Conservation (phyloP, 331 rosid species). For the Erythrophleum ivorense region DNA sequence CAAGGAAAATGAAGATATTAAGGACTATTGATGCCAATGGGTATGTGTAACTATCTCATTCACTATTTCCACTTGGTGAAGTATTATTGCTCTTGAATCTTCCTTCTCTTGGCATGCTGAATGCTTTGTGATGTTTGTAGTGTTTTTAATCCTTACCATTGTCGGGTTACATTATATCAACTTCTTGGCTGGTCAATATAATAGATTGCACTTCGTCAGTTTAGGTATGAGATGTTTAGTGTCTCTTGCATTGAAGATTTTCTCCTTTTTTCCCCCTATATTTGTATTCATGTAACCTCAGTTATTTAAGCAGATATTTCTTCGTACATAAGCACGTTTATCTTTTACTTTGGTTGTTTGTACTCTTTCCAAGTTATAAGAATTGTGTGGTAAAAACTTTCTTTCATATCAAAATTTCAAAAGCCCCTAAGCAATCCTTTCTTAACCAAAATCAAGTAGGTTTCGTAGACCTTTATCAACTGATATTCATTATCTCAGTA, state of each 20-base stretch:
- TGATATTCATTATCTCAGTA: too few relatives aligned
- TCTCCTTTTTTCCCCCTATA: neutral
- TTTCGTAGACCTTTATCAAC: too few relatives aligned
- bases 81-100: neutral
- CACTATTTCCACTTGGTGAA: neutral
- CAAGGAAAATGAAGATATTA: conserved; percentile 97
- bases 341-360: neutral
- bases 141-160: neutral
- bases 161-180: neutral
- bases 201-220: neutral
- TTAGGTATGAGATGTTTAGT: neutral
- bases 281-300: neutral
- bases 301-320: neutral
- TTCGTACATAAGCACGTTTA: neutral
- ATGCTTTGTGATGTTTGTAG: neutral
- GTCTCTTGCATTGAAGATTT: neutral
- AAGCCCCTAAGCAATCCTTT: too few relatives aligned
- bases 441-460: too few relatives aligned
- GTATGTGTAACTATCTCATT: conserved; percentile 45
- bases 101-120: neutral
- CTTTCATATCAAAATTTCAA: too few relatives aligned
- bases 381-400: too few relatives aligned
- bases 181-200: neutral
- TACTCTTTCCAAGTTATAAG: neutral
- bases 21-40: conserved; percentile 73